phyloP scores from a whole-genome alignment of 75 land plant genomes.

The Cunninghamia lanceolata region DNA sequence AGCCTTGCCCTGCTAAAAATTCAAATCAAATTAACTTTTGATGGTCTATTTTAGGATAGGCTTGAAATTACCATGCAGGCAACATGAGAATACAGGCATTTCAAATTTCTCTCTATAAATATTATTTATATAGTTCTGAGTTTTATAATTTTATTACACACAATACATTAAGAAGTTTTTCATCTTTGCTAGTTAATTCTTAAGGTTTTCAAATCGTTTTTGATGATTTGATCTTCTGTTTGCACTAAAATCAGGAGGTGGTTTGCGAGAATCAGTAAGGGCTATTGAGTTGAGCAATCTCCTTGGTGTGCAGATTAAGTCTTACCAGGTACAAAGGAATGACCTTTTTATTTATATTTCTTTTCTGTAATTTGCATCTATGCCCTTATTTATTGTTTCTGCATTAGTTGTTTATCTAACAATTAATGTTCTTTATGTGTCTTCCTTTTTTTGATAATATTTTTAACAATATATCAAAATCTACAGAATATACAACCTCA shows the following conservation, averaged over 20 bases:
- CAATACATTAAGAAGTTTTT: not conserved
- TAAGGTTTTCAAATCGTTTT: not conserved
- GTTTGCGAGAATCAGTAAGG: slow-evolving; percentile 60
- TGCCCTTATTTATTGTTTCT: not conserved
- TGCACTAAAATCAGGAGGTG: slow-evolving; percentile 46
- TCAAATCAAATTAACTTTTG: not conserved
- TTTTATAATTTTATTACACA: not conserved
- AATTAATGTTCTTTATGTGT: not conserved
- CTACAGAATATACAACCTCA: not conserved
- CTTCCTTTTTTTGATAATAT: not conserved
- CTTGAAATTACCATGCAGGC: not conserved
- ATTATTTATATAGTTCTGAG: not conserved
- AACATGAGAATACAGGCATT: not conserved
- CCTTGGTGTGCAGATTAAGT: slow-evolving; percentile 42
- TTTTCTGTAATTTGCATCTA: not conserved
- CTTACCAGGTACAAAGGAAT: slow-evolving; percentile 32
- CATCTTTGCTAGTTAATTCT: not conserved
- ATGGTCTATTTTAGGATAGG: not conserved
- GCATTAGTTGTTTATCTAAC: not conserved
- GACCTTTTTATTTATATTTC: not conserved
- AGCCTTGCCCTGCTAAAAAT: not conserved
- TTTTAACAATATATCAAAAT: not conserved
- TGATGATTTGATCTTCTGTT: not conserved
- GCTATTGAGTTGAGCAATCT: slow-evolving; percentile 42
- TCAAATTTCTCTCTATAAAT: not conserved